Evolutionary conservation across 108 stramenopile species (phyloP).

Genomic region (Craspedostauros australis): DNA sequence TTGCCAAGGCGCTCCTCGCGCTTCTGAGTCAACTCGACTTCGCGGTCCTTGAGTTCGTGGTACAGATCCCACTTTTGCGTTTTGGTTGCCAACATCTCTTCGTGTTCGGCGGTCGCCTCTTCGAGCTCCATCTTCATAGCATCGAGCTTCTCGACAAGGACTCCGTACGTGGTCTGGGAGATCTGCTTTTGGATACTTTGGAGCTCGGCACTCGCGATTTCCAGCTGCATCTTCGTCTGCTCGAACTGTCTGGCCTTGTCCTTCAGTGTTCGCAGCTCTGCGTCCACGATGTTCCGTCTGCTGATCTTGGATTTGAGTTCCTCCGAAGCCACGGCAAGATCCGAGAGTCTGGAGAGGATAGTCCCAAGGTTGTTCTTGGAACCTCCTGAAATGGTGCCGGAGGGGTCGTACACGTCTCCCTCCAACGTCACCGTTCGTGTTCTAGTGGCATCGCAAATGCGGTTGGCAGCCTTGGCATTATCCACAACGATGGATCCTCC

Average conservation of each 20-base stretch:
- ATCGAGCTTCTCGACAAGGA: slow-evolving; percentile 65
- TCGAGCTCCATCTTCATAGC: slow-evolving; percentile 61
- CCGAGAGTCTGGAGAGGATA: slow-evolving; percentile 68
- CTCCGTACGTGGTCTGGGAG: slow-evolving; percentile 81
- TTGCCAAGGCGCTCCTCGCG: slow-evolving; percentile 69
- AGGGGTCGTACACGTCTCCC: slow-evolving; percentile 96
- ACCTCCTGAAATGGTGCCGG: slow-evolving; percentile 95
- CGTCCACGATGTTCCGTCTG: slow-evolving; percentile 38
- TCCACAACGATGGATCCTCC: slow-evolving; percentile 92
- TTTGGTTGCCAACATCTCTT: slow-evolving; percentile 68
- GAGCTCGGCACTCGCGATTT: slow-evolving; percentile 71
- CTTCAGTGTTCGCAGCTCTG: slow-evolving; percentile 47
- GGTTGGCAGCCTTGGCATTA: slow-evolving; percentile 80
- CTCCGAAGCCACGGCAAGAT: slow-evolving; percentile 43
- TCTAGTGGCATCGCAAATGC: slow-evolving; percentile 88
- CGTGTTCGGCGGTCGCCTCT: slow-evolving; percentile 47
- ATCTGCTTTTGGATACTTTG: slow-evolving; percentile 76
- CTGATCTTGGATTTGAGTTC: slow-evolving; percentile 40
- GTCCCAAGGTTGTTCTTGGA: slow-evolving; percentile 71
- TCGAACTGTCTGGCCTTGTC: slow-evolving; percentile 42
- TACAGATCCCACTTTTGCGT: slow-evolving; percentile 71
- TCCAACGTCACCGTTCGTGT: slow-evolving; percentile 92
- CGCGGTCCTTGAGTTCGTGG: slow-evolving; percentile 74
- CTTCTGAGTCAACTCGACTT: slow-evolving; percentile 72
- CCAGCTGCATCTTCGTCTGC: slow-evolving; percentile 53